Evolutionary conservation across 176 grass and related monocot species (phyloP).

Genomic region (Miscanthus lutarioriparius): DNA sequence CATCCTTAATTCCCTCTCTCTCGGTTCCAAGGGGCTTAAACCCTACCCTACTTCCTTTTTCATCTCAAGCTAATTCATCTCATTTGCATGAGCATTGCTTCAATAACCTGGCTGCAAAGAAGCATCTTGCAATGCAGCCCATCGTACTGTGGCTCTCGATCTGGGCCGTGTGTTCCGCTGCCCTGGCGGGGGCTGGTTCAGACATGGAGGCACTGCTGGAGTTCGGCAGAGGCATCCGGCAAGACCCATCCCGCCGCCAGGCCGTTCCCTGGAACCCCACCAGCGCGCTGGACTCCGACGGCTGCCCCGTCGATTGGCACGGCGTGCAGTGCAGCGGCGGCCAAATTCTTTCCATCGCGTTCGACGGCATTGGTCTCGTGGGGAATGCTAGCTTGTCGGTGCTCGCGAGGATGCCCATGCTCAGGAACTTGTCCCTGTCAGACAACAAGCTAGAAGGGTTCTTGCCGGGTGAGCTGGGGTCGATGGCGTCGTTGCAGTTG

Average conservation of each 20-base stretch:
- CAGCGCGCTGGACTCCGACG: constrained; percentile 51
- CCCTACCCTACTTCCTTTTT: constrained; percentile 15
- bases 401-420: constrained; percentile 64
- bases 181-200: constrained; percentile 31
- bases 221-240: constrained; percentile 59
- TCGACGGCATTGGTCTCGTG: constrained; percentile 67
- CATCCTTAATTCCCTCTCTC: not conserved
- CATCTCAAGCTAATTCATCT: not conserved
- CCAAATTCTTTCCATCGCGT: constrained; percentile 53
- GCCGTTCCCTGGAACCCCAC: constrained; percentile 62
- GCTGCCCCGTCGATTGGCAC: constrained; percentile 77
- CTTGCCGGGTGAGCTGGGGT: constrained; percentile 48
- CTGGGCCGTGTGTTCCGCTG: constrained; percentile 41
- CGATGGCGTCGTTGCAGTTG: constrained; percentile 46
- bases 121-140: constrained; percentile 61
- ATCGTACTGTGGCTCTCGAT: constrained; percentile 48
- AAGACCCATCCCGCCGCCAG: constrained; percentile 49
- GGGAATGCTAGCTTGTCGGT: constrained; percentile 63
- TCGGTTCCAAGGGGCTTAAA: constrained; percentile 34
- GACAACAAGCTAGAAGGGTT: constrained; percentile 60
- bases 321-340: constrained; percentile 74
- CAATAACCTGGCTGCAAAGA: not conserved
- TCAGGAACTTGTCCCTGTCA: constrained; percentile 74
- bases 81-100: constrained; percentile 29
- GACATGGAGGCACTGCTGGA: constrained; percentile 77